Evolutionary conservation across 768 basidiomycete genomes (phyloP).

Genomic region (Phylloporus scabripes): DNA sequence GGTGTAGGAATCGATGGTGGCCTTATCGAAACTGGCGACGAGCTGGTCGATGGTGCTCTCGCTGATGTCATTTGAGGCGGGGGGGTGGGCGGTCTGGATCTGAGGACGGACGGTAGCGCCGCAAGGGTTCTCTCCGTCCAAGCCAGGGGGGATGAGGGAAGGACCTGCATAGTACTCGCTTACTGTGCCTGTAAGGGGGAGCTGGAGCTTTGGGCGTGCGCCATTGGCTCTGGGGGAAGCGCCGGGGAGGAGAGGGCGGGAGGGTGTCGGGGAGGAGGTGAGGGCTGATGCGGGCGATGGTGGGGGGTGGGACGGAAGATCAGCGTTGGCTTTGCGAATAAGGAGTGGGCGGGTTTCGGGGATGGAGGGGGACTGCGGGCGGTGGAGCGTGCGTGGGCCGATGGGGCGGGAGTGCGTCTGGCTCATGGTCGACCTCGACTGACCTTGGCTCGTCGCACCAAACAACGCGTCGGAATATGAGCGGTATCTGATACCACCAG

Average conservation of each 20-base stretch:
- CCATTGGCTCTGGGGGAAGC: slow-evolving; percentile 23
- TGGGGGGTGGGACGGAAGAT: slow-evolving; percentile 23
- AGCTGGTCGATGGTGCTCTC: slow-evolving; percentile 36
- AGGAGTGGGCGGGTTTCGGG: slow-evolving; percentile 36
- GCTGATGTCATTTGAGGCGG: slow-evolving; percentile 21
- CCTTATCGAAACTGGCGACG: slow-evolving; percentile 27
- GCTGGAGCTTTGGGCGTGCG: slow-evolving; percentile 31
- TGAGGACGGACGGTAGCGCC: slow-evolving; percentile 42
- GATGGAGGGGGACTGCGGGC: slow-evolving; percentile 40
- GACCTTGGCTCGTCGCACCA: neutral
- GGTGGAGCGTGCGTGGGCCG: slow-evolving; percentile 45
- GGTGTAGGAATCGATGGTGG: slow-evolving; percentile 29
- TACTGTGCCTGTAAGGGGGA: slow-evolving; percentile 28
- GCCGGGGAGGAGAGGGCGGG: slow-evolving; percentile 30
- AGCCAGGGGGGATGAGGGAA: slow-evolving; percentile 29
- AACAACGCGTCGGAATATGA: slow-evolving; percentile 9
- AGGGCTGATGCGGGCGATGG: slow-evolving; percentile 26
- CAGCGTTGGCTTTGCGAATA: slow-evolving; percentile 34
- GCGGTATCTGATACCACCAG: neutral
- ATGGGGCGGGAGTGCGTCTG: slow-evolving; percentile 37
- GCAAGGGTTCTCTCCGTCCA: slow-evolving; percentile 34
- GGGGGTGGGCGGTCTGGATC: slow-evolving; percentile 32
- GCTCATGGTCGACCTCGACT: slow-evolving; percentile 24
- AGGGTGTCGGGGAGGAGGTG: slow-evolving; percentile 27
- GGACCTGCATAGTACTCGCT: slow-evolving; percentile 32